These are phyloP conservation scores for Yarrowia sp. DNA, from an alignment of 805 yeast species.

Conservation along the genomic window DNA sequence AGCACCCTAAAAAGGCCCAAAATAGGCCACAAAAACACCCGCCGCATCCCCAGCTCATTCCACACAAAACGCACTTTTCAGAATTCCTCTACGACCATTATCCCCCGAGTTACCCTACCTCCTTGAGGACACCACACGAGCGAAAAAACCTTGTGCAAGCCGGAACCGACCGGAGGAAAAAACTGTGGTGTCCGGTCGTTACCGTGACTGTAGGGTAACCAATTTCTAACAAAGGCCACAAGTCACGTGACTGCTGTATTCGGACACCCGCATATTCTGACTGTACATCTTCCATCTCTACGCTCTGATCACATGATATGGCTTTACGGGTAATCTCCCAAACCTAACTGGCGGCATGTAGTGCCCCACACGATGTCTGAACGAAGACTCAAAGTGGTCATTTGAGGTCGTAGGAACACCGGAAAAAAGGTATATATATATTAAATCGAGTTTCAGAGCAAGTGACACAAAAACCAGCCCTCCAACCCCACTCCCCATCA, in stretches of 20 bases:
- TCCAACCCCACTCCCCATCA: neutral
- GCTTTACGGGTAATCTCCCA: slow-evolving; percentile 15
- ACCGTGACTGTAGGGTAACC: no score
- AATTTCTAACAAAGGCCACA: no score
- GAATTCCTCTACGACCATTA: neutral
- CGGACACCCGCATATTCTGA: neutral
- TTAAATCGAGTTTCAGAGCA: no score
- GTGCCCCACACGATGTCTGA: slow-evolving; percentile 5
- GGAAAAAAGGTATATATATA: neutral
- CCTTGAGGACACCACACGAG: slow-evolving; percentile 22
- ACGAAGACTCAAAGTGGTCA: no score
- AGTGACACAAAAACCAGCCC: neutral
- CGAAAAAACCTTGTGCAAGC: neutral
- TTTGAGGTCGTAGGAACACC: no score
- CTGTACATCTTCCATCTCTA: neutral
- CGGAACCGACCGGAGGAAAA: neutral
- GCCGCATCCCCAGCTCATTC: neutral
- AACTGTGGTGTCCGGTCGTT: neutral
- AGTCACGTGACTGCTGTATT: neutral
- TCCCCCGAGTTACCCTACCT: neutral
- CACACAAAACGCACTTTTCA: neutral
- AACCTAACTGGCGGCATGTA: neutral
- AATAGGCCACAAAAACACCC: neutral
- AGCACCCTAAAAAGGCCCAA: neutral
- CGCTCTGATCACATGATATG: neutral